Conservation (phyloP, 805 yeast genomes). For the Tanozyma kutaoensis region DNA sequence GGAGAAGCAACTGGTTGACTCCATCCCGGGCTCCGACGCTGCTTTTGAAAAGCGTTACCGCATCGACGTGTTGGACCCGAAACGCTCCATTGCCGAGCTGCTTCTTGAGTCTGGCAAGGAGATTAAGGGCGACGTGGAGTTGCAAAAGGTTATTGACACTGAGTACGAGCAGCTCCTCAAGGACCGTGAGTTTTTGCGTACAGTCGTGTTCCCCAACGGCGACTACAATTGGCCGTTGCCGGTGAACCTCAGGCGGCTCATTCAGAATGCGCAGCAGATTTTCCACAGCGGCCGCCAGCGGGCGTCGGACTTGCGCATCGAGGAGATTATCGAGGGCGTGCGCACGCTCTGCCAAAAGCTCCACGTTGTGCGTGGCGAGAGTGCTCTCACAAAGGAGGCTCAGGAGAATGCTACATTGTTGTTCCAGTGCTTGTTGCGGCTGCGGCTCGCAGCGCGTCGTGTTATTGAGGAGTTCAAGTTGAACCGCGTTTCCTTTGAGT, state of each 20-base stretch:
- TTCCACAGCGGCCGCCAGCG: slow-evolving; percentile 86
- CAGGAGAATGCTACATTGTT: slow-evolving; percentile 84
- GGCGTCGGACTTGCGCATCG: slow-evolving; percentile 81
- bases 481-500: slow-evolving; percentile 77
- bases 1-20: slow-evolving; percentile 90
- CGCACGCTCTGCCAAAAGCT: slow-evolving; percentile 52
- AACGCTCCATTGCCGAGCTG: slow-evolving; percentile 51
- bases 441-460: slow-evolving; percentile 83
- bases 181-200: slow-evolving; percentile 74
- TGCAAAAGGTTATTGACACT: slow-evolving; percentile 69
- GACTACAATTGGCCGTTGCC: slow-evolving; percentile 97
- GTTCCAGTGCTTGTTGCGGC: slow-evolving; percentile 85
- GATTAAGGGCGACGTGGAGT: slow-evolving; percentile 75
- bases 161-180: slow-evolving; percentile 67
- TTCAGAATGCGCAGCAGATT: slow-evolving; percentile 94
- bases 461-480: slow-evolving; percentile 83
- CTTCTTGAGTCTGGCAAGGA: slow-evolving; percentile 82
- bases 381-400: slow-evolving; percentile 64
- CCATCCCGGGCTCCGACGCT: slow-evolving; percentile 84
- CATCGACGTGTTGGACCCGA: slow-evolving; percentile 68
- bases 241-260: slow-evolving; percentile 88
- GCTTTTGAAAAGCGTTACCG: slow-evolving; percentile 76
- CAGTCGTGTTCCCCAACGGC: slow-evolving; percentile 77
- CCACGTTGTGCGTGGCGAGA: slow-evolving; percentile 72
- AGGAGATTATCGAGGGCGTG: slow-evolving; percentile 67